Conservation (phyloP, 495 filamentous ascomycete genomes). For the Aspergillus coremiiformis region DNA sequence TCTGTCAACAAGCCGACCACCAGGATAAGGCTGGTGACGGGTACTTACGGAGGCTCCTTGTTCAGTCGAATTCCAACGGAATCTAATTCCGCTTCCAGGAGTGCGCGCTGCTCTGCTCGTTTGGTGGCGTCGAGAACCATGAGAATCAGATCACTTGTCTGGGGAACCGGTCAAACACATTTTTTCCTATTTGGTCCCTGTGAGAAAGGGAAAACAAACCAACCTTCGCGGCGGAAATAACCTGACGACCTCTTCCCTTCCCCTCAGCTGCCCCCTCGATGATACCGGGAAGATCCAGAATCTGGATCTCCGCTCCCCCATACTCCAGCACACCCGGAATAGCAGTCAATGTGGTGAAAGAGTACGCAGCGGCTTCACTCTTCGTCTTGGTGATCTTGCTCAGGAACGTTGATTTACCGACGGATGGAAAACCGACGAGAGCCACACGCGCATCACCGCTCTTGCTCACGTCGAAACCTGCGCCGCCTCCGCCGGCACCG, state of each 20-base stretch:
- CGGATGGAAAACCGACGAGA: conserved; percentile 94
- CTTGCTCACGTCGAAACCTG: conserved; percentile 96
- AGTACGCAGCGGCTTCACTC: conserved; percentile 91
- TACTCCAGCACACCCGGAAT: conserved; percentile 98
- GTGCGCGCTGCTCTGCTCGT: conserved; percentile 82
- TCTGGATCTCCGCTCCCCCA: conserved; percentile 95
- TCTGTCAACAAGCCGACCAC: conserved; percentile 9
- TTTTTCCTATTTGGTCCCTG: not conserved
- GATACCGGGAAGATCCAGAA: conserved; percentile 96
- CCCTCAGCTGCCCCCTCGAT: conserved; percentile 97
- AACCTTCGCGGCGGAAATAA: conserved; percentile 93
- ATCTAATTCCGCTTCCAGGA: conserved; percentile 90
- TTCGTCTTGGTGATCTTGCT: conserved; percentile 99
- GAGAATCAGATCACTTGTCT: conserved; percentile 94
- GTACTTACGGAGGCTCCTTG: conserved; percentile 73
- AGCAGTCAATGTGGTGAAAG: conserved; percentile 95
- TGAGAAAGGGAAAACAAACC: not conserved
- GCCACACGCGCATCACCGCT: conserved; percentile 96
- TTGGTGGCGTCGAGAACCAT: conserved; percentile 99
- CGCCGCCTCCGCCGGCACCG: conserved; percentile 66
- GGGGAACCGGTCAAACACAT: not conserved
- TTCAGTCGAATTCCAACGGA: conserved; percentile 95
- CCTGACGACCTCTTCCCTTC: conserved; percentile 91
- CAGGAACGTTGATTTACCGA: conserved; percentile 97
- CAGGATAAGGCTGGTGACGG: not conserved